Evolutionary conservation across 78 protist genomes (phyloP).

Genomic region (Cavenderia fasciculata): DNA sequence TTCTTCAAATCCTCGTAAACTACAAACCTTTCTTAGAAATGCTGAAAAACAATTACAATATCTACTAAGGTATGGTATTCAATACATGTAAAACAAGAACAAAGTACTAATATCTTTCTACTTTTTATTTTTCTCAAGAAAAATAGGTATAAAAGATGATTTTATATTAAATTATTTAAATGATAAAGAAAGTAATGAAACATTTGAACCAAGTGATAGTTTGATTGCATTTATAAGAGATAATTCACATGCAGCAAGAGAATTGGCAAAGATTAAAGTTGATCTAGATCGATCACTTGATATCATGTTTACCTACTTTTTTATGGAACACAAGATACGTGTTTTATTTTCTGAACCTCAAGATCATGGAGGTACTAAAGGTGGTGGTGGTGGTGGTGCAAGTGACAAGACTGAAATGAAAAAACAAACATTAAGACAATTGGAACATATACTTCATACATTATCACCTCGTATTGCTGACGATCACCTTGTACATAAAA

Average conservation of each 20-base stretch:
- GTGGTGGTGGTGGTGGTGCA: too few relatives aligned
- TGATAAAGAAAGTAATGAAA: neutral
- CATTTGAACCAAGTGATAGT: neutral
- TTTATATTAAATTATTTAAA: constrained; percentile 11
- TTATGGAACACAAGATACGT: constrained; percentile 50
- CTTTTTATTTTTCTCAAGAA: too few relatives aligned
- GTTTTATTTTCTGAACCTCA: constrained; percentile 45
- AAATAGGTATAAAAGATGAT: constrained; percentile 28
- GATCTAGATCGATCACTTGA: constrained; percentile 35
- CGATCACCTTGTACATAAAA: neutral
- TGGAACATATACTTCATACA: constrained; percentile 5
- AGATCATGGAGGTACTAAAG: constrained; percentile 30
- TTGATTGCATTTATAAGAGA: neutral
- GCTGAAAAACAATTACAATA: constrained; percentile 36
- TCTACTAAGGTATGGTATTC: neutral
- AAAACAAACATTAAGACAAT: neutral
- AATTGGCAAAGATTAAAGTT: neutral
- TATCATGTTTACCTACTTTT: constrained; percentile 60
- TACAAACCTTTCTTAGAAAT: neutral
- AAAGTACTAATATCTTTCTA: too few relatives aligned
- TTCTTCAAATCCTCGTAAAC: neutral
- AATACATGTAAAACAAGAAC: too few relatives aligned
- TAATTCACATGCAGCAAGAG: constrained; percentile 20
- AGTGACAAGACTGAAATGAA: neutral
- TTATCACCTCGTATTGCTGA: neutral